Conservation (phyloP, 148 eudicot species). For the Heliosperma pusillum region DNA sequence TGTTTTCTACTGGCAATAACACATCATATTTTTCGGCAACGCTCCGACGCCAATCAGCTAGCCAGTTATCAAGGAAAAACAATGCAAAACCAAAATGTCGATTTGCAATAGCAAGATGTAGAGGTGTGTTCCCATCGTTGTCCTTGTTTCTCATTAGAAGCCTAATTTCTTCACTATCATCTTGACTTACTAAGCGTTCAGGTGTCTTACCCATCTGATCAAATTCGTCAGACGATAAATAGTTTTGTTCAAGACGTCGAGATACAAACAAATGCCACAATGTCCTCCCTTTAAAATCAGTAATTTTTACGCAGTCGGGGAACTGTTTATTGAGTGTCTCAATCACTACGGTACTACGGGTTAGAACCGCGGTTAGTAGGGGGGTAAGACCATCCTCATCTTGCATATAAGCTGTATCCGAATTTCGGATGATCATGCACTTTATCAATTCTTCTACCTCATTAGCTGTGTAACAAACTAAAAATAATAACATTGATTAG, state of each 20-base stretch:
- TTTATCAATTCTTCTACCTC: too few species aligned
- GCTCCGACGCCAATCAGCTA: too few species aligned
- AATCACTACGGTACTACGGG: neutral
- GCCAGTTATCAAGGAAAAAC: neutral
- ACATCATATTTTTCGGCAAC: too few species aligned
- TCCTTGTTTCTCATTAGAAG: neutral
- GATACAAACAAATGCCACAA: neutral
- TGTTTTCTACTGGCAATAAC: neutral
- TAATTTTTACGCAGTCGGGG: neutral
- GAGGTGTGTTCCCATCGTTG: slow-evolving; percentile 6
- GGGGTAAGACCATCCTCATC: slow-evolving; percentile 1
- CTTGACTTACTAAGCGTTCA: too few species aligned
- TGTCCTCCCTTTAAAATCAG: too few species aligned
- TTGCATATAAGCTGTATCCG: neutral
- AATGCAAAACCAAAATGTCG: neutral
- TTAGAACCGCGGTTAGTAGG: neutral
- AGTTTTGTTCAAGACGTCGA: neutral
- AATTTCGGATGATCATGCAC: neutral
- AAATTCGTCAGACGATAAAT: too few species aligned
- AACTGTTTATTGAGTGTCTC: neutral
- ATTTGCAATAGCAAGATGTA: too few species aligned
- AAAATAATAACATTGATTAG: too few species aligned
- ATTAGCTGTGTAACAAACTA: too few species aligned
- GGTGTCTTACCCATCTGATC: too few species aligned
- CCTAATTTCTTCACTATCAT: too few species aligned